These are phyloP conservation scores for Bolboschoenus planiculmis DNA, from an alignment of 176 grass and related monocot species.

Conservation along the genomic window DNA sequence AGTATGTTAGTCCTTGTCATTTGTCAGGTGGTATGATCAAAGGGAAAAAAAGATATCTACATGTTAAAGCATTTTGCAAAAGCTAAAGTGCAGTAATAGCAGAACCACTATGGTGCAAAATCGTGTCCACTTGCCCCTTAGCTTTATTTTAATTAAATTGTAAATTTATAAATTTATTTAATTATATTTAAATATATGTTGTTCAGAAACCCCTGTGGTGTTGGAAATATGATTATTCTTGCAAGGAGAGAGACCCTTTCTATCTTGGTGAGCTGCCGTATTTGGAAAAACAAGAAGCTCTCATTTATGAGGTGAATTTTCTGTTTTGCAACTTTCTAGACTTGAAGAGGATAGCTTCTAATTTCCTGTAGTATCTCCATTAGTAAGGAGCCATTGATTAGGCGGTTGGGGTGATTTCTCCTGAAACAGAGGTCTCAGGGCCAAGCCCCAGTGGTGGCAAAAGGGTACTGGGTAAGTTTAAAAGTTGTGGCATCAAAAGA, in stretches of 20 bases:
- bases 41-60: no score
- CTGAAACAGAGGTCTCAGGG: background rate
- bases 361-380: conserved; percentile 6
- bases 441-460: background rate
- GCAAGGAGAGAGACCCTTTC: conserved; percentile 73
- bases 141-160: background rate
- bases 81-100: background rate
- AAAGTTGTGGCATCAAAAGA: background rate
- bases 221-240: conserved; percentile 48
- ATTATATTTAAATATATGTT: conserved; percentile 18
- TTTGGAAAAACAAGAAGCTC: conserved; percentile 50
- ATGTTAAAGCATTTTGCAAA: background rate
- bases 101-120: background rate
- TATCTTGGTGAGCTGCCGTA: conserved; percentile 88
- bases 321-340: background rate
- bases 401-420: conserved; percentile 4
- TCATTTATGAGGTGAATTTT: conserved; percentile 72
- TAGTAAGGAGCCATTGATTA: conserved; percentile 2
- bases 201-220: conserved; percentile 94
- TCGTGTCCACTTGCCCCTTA: background rate
- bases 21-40: background rate
- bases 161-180: conserved; percentile 3
- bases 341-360: conserved; percentile 21
- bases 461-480: background rate
- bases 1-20: no score